Evolutionary conservation across 2,329 filamentous ascomycete species (phyloP), one percentile per base, ranked within the genome.

Genomic region (Westerdykella sp.): DNA sequence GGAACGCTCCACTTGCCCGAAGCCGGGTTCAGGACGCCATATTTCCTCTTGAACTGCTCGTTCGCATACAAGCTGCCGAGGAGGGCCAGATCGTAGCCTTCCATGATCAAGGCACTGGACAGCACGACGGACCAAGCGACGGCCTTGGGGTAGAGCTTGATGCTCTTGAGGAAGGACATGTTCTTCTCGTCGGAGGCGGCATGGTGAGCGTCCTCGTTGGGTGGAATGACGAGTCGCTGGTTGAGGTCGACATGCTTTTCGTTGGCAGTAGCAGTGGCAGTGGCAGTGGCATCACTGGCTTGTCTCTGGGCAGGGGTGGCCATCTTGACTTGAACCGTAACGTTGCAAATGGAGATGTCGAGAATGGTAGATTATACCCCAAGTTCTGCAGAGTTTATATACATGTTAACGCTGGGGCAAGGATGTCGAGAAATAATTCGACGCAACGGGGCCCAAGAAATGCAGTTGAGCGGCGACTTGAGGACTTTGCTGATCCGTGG

Each of bases 81-180:
- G 41, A 94, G 72, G 51, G 79, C 81, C 47, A 91, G 75, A 62
- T 94, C 87, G 67, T 89, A 93, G 6, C 86, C 87, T 65, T 94
- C 88, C 88, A 95, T 95, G 55, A 80, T 81, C 61, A 95, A 87
- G 62, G 84, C 87, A 1, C 85, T 90, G 6, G 85, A 91, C 60
- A 95, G 87, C 42, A 94, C 73, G 35, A 94, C 60, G 55, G 83
- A 87, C 86, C 87, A 95, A 10, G 72, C 76, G 41, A 93, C 83
- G 28, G 88, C 88, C 71, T 93, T 90, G 41, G 87, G 88, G 60
- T 95, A 95, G 15, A 91, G 73, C 57, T 73, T 80, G 64, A 94
- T 75, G 45, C 86, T 87, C 70, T 94, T 79, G 55, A 77, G 54
- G 47, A 95, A 69, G n/a, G 66, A 66, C 70, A 74, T 73, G 32